phyloP scores from a whole-genome alignment of 2,329 filamentous ascomycete genomes.

The Emmonsiellopsis sp. region DNA sequence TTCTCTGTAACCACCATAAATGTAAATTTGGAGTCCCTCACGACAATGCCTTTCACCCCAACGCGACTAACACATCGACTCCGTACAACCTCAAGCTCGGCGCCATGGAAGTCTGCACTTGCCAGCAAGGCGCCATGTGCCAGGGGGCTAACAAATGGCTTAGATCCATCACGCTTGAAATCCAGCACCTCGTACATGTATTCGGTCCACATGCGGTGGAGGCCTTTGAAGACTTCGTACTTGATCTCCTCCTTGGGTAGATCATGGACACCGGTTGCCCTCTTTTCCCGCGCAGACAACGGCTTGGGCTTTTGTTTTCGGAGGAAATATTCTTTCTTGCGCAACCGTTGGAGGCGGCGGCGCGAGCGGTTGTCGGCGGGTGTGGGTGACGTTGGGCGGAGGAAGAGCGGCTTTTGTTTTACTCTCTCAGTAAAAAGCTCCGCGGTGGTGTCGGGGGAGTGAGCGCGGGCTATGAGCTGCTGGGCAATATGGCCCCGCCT shows the following conservation, averaged over 20 bases:
- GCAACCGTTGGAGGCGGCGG: constrained; percentile 43
- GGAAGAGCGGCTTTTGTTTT: constrained; percentile 68
- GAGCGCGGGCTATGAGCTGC: constrained; percentile 64
- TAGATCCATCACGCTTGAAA: constrained; percentile 21
- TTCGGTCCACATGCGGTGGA: constrained; percentile 70
- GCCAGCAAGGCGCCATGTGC: constrained; percentile 52
- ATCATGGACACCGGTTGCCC: constrained; percentile 61
- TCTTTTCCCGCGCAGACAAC: constrained; percentile 70
- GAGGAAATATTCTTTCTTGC: constrained; percentile 37
- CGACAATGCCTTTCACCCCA: constrained; percentile 74
- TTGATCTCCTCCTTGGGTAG: constrained; percentile 59
- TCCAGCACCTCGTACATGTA: constrained; percentile 80
- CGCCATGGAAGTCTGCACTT: constrained; percentile 86
- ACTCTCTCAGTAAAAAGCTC: constrained; percentile 75
- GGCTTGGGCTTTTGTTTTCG: constrained; percentile 51
- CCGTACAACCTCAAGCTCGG: constrained; percentile 69
- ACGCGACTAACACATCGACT: constrained; percentile 74
- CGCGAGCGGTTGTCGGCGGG: constrained; percentile 43
- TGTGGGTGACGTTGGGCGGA: constrained; percentile 65
- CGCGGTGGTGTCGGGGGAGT: constrained; percentile 61
- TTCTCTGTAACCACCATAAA: constrained; percentile 72
- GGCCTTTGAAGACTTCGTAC: constrained; percentile 66
- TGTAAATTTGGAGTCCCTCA: constrained; percentile 76
- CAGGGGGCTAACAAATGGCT: constrained; percentile 44
- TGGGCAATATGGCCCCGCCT: constrained; percentile 41